Percentiles rank a stretch among this genome's conserved stretches.
These are phyloP conservation scores for Cornus suecica DNA, from an alignment of 148 eudicot species.

Conservation along the genomic window DNA sequence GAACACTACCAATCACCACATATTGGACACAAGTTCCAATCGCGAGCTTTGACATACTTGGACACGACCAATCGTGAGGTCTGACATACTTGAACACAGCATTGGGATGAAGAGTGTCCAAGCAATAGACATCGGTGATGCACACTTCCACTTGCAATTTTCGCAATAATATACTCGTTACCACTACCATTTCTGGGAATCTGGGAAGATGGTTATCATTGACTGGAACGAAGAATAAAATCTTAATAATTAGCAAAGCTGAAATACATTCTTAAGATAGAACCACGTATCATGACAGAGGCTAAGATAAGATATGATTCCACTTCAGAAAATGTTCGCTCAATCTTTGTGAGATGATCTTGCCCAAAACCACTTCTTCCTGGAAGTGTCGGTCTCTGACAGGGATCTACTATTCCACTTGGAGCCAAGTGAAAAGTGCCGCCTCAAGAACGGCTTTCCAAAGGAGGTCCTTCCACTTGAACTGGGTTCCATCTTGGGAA, in stretches of 20 bases:
- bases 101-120: too few species aligned
- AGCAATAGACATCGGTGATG: too few species aligned
- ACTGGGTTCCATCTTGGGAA: constrained; percentile 50
- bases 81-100: too few species aligned
- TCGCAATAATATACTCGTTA: not conserved
- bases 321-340: too few species aligned
- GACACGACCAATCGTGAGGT: too few species aligned
- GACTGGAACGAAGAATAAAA: not conserved
- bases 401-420: constrained; percentile 39
- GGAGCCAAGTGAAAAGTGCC: constrained; percentile 76
- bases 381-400: constrained; percentile 31
- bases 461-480: constrained; percentile 60
- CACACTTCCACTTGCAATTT: not conserved
- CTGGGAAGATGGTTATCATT: too few species aligned
- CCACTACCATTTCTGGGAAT: not conserved
- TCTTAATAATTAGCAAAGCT: constrained; percentile 10
- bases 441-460: constrained; percentile 64
- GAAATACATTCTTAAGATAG: not conserved
- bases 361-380: constrained; percentile 47
- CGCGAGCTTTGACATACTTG: too few species aligned
- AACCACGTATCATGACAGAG: not conserved
- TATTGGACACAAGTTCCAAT: too few species aligned
- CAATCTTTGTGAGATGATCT: constrained; percentile 33
- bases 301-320: not conserved
- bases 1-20: too few species aligned